phyloP scores from a whole-genome alignment of 1,139 yeast species.

The Debaryomycetaceae sp. region DNA sequence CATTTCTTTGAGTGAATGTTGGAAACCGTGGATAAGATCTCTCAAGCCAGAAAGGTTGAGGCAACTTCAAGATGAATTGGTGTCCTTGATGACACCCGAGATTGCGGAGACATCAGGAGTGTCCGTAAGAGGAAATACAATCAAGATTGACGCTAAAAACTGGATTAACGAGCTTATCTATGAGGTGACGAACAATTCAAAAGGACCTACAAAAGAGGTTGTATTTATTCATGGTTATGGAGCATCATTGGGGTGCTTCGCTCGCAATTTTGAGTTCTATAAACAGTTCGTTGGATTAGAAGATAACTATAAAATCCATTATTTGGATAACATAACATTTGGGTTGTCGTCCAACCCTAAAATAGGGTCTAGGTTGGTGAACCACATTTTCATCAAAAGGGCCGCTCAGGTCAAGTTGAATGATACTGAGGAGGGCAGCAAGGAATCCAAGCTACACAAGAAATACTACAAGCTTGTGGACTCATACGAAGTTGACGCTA shows the following conservation, averaged over 20 bases:
- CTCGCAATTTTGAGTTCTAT: constrained; percentile 62
- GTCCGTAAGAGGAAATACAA: constrained; percentile 15
- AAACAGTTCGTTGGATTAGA: constrained; percentile 35
- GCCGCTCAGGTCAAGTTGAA: constrained; percentile 27
- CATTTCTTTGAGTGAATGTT: constrained; percentile 15
- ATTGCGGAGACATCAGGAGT: constrained; percentile 17
- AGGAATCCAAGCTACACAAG: constrained; percentile 28
- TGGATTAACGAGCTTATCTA: constrained; percentile 37
- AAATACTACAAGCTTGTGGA: constrained; percentile 43
- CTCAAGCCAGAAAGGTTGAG: constrained; percentile 24
- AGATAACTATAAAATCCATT: constrained; percentile 54
- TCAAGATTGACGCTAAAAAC: constrained; percentile 25
- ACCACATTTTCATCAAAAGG: constrained; percentile 11
- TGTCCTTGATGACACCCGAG: constrained; percentile 34
- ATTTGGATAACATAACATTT: constrained; percentile 81
- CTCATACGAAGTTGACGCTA: constrained; percentile 26
- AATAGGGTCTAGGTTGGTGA: constrained; percentile 15
- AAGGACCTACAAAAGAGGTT: constrained; percentile 33
- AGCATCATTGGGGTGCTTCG: constrained; percentile 83
- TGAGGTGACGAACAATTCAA: constrained; percentile 21
- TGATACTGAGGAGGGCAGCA: constrained; percentile 27
- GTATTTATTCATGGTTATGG: constrained; percentile 91
- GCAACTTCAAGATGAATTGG: constrained; percentile 32
- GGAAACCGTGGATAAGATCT: constrained; percentile 29
- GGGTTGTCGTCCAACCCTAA: constrained; percentile 73